phyloP scores from a whole-genome alignment of 2,329 filamentous ascomycete genomes.

The Microdochium paspali region DNA sequence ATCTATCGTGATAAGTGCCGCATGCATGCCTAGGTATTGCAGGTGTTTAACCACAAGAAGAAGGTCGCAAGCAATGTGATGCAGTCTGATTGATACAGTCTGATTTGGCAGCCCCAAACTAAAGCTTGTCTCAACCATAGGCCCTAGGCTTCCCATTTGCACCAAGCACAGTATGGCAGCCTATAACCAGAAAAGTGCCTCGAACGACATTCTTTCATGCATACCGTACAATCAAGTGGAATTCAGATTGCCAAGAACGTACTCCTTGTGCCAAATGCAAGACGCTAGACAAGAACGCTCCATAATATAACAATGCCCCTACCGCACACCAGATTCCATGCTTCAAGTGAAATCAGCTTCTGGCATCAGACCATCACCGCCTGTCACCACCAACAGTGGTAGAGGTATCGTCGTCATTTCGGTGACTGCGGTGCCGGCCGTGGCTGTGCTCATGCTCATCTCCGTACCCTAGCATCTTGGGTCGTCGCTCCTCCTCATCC shows the following conservation, averaged over 20 bases:
- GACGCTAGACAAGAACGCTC: not conserved
- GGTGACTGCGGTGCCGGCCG: not conserved
- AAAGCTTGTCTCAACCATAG: not conserved
- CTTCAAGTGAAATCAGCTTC: not conserved
- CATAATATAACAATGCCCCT: not conserved
- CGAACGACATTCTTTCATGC: no score
- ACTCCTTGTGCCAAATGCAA: not conserved
- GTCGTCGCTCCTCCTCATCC: constrained; percentile 12
- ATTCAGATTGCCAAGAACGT: no score
- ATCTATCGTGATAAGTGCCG: no score
- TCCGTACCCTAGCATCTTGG: constrained; percentile 17
- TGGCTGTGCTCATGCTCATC: not conserved
- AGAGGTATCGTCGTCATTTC: not conserved
- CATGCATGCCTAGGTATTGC: no score
- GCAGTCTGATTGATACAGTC: no score
- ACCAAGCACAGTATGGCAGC: not conserved
- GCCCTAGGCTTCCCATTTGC: no score
- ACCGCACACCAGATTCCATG: not conserved
- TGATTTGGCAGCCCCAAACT: not conserved
- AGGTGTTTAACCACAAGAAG: not conserved
- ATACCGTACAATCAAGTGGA: no score
- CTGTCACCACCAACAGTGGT: not conserved
- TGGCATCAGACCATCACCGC: not conserved
- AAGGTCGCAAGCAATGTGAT: not conserved
- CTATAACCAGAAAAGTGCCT: not conserved